Evolutionary conservation across 2,329 filamentous ascomycete genomes (phyloP).

Genomic region (Magnaporthiopsis poae): DNA sequence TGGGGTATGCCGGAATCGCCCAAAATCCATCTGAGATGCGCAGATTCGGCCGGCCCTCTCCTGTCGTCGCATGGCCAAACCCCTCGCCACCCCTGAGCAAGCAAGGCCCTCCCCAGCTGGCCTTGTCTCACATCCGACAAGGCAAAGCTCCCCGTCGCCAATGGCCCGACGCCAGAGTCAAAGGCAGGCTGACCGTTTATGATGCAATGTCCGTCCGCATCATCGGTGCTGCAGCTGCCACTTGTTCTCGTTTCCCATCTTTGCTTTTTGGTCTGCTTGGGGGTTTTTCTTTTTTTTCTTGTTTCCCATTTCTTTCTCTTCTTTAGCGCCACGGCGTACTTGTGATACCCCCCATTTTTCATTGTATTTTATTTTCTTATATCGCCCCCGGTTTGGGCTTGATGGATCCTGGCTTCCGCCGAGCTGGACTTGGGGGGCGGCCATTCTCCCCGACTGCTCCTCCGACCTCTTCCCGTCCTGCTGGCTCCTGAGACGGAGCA

Average conservation of each 20-base stretch:
- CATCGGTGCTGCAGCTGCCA: not conserved
- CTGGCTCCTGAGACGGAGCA: not conserved
- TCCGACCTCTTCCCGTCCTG: not conserved
- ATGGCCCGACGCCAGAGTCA: not conserved
- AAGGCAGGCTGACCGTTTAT: not conserved
- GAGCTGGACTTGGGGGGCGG: constrained; percentile 8
- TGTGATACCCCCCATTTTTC: not conserved
- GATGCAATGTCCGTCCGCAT: not conserved
- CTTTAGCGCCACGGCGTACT: not conserved
- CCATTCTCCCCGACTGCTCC: not conserved
- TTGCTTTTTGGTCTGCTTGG: not conserved
- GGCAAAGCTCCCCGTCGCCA: not conserved
- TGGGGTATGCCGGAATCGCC: not conserved
- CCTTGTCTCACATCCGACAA: not conserved
- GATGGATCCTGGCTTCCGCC: not conserved
- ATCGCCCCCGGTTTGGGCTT: not conserved
- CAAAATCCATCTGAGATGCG: not conserved
- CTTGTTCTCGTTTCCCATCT: not conserved
- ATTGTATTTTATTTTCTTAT: not conserved
- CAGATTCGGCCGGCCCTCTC: not conserved
- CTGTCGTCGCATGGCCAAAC: not conserved
- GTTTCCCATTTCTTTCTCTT: not conserved
- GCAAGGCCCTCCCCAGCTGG: not conserved
- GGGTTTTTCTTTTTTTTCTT: not conserved
- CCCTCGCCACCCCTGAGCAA: not conserved